Conservation (phyloP, 768 basidiomycete species). For the Mycena sanguinolenta region DNA sequence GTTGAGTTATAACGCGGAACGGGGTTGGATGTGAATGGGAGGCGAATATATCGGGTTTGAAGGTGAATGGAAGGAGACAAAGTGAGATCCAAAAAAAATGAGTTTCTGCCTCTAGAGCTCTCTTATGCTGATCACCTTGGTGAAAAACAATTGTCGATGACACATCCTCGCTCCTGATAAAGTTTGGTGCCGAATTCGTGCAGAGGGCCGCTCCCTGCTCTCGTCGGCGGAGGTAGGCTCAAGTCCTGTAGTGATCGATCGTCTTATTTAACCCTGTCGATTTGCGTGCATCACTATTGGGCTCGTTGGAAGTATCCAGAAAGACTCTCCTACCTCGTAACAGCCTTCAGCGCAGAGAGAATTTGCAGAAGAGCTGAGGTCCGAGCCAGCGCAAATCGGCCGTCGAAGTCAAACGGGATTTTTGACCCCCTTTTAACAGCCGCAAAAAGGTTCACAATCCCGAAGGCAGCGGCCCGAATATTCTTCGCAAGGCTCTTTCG, state of each 20-base stretch:
- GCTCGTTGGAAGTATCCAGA: background rate
- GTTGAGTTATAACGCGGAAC: background rate
- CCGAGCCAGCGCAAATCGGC: slow-evolving; percentile 25
- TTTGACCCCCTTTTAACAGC: slow-evolving; percentile 35
- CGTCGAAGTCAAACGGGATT: slow-evolving; percentile 33
- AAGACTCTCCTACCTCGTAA: slow-evolving; percentile 18
- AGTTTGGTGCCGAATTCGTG: slow-evolving; percentile 25
- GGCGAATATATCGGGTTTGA: slow-evolving; percentile 1
- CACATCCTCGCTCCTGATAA: slow-evolving; percentile 33
- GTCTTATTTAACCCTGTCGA: slow-evolving; percentile 31
- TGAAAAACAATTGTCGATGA: slow-evolving; percentile 36
- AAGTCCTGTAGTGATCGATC: slow-evolving; percentile 30
- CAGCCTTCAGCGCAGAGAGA: slow-evolving; percentile 19
- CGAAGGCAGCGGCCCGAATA: slow-evolving; percentile 31
- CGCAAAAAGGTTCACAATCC: slow-evolving; percentile 28
- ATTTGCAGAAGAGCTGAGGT: slow-evolving; percentile 21
- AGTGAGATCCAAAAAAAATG: slow-evolving; percentile 2
- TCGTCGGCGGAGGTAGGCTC: slow-evolving; percentile 39
- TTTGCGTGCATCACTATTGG: slow-evolving; percentile 14
- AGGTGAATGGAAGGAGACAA: slow-evolving; percentile 18
- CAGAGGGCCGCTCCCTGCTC: slow-evolving; percentile 21
- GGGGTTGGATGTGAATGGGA: no score
- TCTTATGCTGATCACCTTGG: slow-evolving; percentile 30
- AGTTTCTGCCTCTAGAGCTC: background rate
- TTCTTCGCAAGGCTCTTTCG: slow-evolving; percentile 2